Base-by-base conservation (phyloP, 495 filamentous ascomycete genomes). In the Neurospora intermedia region DNA sequence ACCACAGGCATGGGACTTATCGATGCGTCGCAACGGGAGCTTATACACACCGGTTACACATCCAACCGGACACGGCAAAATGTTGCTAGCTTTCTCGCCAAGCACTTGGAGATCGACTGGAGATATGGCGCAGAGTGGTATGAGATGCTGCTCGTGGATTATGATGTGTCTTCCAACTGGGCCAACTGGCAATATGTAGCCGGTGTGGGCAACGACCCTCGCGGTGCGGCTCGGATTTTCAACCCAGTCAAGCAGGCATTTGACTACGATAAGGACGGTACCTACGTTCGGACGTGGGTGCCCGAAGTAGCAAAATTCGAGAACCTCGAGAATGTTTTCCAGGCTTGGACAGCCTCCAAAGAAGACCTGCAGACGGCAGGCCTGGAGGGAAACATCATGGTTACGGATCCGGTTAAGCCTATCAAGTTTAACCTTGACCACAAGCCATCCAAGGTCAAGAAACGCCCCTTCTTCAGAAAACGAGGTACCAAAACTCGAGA, bases 91-190 rank as follows among this genome's bases (percentile, higher is more conserved):
- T 93, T 91, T 78, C 82, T 93, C n/a, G 78, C 90, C 15, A 92
- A 91, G 75, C 89, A 92, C 74, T 82, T 93, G 13, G 81, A 84
- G n/a, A 85, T 94, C 38, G 91, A 93, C 82, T 94, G 91, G 91
- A 85, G 90, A 9, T 82, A 92, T 35, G 91, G 91, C 6, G 91
- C 90, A 5, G 91, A 94, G 78, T 94, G 91, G 91, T 93, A 92
- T 78, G 91, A 93, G 78, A 85, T 84, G 74, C 77, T 89, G 72
- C 85, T 93, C 13, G 82, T 88, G 41, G 91, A 93, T 77, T 93
- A 93, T 78, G 91, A 94, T 74, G 82, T 91, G 13, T 86, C 85
- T 43, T 89, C 84, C 69, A 93, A 93, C 77, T 94, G 90, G 90
- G 88, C 88, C 45, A 93, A 92, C 76, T 94, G 91, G 91, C 90